Base-by-base conservation (phyloP, 768 basidiomycete genomes). In the Cytidiella melzeri region DNA sequence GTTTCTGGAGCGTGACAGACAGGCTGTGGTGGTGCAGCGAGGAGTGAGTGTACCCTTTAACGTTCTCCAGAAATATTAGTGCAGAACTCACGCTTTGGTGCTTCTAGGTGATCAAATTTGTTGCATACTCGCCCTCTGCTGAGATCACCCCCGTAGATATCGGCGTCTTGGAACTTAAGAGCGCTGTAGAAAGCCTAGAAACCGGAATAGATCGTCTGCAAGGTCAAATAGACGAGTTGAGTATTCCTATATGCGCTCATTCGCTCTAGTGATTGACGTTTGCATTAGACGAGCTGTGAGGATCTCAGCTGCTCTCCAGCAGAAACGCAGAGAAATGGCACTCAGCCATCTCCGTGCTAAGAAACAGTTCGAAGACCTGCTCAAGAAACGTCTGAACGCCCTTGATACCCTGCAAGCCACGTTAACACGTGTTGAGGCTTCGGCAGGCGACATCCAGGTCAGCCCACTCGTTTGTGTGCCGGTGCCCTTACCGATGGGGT, bases 361-460 rank as follows among this genome's bases (percentile, higher is more conserved):
- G 57, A 95, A 92, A 61, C 81, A 81, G 47, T 69, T 93, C 5
- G 86, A 94, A 56, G 87, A 85, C 11, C 65, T 93, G 0, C 68
- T 94, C 13, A 67, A 69, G 23, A 92, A 92, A 60, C 82, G 92
- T 11, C 64, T 93, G 2, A 77, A 73, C 9, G 83, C 91, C 1
- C 69, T 92, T 4, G 77, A 81, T 49, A 87, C 81, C 30, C 70
- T 97, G 6, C 82, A 87, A 55, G 71, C 79, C 11, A 92, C 92
- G 0, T 64, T 96, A 30, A 69, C 90, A 40, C 77, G 80, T 40
- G 90, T 97, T 4, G 92, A 98, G 67, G 78, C 83, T 3, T 89
- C 93, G n/a, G 88, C 88, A 24, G 85, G 84, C 2, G 88, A 97
- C 64, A 74, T 93, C 10, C 84, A 92, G 73, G 93, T 93, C 61